These are phyloP conservation scores for Oryza meridionalis DNA, from an alignment of 176 grass and related monocot genomes.

Conservation along the genomic window DNA sequence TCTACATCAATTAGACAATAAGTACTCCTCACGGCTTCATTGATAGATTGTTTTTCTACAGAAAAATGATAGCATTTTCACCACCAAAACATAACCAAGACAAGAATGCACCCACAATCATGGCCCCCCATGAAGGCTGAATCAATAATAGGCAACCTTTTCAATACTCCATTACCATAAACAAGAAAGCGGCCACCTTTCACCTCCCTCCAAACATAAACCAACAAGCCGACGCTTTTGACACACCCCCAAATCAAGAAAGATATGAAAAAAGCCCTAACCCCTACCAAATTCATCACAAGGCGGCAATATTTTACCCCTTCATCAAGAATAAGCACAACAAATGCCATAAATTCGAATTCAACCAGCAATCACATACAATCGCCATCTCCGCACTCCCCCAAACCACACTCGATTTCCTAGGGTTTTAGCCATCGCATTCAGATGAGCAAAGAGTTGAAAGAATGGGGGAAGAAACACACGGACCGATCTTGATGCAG, in stretches of 20 bases:
- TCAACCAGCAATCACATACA: background rate
- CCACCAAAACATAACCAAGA: background rate
- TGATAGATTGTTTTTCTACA: background rate
- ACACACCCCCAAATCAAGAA: background rate
- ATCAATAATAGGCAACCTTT: conserved; percentile 12
- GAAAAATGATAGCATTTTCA: background rate
- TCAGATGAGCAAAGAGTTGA: background rate
- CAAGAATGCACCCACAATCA: background rate
- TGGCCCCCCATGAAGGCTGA: background rate
- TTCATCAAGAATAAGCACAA: background rate
- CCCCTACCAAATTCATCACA: background rate
- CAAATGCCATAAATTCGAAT: background rate
- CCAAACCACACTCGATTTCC: background rate
- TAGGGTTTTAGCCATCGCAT: conserved; percentile 3
- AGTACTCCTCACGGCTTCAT: background rate
- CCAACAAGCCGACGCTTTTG: conserved; percentile 36
- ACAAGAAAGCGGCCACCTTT: background rate
- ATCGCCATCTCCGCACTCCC: background rate
- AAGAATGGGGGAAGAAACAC: background rate
- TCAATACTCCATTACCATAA: background rate
- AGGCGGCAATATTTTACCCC: background rate
- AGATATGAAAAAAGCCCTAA: background rate
- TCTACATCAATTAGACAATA: background rate
- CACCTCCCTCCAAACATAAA: conserved; percentile 29
- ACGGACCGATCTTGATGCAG: conserved; percentile 93